Evolutionary conservation across 2,329 filamentous ascomycete species (phyloP).

Genomic region (Trichophyton verrucosum): DNA sequence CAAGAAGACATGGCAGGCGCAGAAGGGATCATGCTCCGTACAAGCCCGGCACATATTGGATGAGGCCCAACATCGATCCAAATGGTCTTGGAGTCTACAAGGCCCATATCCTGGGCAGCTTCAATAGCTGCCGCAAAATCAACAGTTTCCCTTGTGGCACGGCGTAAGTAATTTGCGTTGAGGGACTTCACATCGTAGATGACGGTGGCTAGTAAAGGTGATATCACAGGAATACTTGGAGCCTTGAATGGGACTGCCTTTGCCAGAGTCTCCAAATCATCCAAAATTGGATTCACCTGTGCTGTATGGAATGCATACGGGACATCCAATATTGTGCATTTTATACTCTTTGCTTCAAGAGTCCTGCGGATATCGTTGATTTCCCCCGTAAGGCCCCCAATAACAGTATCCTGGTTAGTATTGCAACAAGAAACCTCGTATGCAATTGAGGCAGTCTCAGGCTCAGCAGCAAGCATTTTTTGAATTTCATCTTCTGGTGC

Average conservation of each 20-base stretch:
- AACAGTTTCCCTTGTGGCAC: conserved; percentile 54
- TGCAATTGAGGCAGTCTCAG: background rate
- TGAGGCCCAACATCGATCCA: conserved; percentile 67
- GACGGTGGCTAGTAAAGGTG: conserved; percentile 51
- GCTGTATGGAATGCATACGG: conserved; percentile 56
- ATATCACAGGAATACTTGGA: conserved; percentile 52
- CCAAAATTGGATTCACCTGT: conserved; percentile 34
- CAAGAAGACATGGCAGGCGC: conserved; percentile 49
- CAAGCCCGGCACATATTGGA: conserved; percentile 54
- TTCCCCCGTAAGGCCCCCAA: conserved; percentile 14
- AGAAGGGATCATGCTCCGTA: conserved; percentile 48
- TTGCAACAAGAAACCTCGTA: conserved; percentile 5
- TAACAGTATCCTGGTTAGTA: conserved; percentile 14
- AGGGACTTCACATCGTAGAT: conserved; percentile 46
- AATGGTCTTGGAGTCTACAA: conserved; percentile 53
- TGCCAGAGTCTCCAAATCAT: conserved; percentile 26
- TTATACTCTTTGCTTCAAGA: conserved; percentile 29
- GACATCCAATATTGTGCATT: conserved; percentile 40
- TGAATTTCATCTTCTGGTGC: background rate
- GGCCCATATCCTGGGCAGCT: conserved; percentile 44
- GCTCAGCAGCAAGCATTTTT: background rate
- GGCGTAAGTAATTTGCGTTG: conserved; percentile 18
- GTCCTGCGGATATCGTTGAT: conserved; percentile 29
- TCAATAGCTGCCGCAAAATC: conserved; percentile 54
- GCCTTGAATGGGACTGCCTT: conserved; percentile 43